Base-by-base conservation (phyloP, 306 rosid genomes). In the Adenanthera pavonina region DNA sequence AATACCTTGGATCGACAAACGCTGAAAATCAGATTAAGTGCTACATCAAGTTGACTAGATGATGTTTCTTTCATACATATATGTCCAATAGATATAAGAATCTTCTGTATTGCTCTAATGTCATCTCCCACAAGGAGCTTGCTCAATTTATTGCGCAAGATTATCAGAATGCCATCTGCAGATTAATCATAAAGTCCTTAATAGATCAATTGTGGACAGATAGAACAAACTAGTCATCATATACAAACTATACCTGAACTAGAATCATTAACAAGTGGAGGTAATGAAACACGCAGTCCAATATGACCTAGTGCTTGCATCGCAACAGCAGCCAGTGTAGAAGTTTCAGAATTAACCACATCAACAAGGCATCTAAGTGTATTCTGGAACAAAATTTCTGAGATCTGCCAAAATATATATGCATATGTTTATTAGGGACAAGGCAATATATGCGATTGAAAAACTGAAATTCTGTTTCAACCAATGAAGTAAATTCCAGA, bases 281-380 rank as follows among this genome's bases (percentile, higher is more conserved):
- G 99, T 87, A 95, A 87, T 36, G 97, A 82, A 82, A 80, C 77
- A 69, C 92, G 87, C 81, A 95, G 81, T 75, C 97, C 99, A 83
- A 95, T 88, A 85, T 95, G 99, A 79, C 99, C 99, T 33, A 95
- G 77, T 25, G 97, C 99, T 88, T 95, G 97, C 94, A 93, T 88
- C 53, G 97, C 97, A 77, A 92, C 91, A 69, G 97, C 89, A 75
- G 97, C 94, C 54, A 95, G 81, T 48, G 89, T 81, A 16, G 97
- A 90, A 69, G 90, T 89, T 87, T 95, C 99, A 69, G 93, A 88
- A 69, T 72, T 89, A 85, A 92, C 95, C 80, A 90, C 86, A 75
- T 91, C 95, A 83, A 92, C 94, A 82, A 95, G 91, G 83, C 93
- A 91, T 84, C 86, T 87, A 19, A 93, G 88, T 46, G 84, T 87